A percentile compares a stretch with the other conserved stretches of the same genome.
Conservation (phyloP, 495 filamentous ascomycete species). For the Pyrenopolyporus hunteri region DNA sequence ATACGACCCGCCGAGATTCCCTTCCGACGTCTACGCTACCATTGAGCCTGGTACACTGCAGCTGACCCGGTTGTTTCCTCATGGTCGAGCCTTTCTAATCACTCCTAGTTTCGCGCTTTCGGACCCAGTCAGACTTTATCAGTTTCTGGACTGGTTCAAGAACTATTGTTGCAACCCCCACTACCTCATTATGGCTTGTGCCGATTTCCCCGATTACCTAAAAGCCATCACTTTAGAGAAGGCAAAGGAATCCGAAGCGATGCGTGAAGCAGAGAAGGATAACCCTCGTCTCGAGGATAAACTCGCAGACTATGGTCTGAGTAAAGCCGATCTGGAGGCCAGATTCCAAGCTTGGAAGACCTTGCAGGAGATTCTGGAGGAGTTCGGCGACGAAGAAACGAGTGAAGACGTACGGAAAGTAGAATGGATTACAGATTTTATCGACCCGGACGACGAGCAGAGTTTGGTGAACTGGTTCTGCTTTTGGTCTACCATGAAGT, state of each 20-base stretch:
- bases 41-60: conserved; percentile 41
- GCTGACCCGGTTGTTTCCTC: conserved; percentile 62
- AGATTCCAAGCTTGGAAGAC: conserved; percentile 33
- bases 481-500: conserved; percentile 55
- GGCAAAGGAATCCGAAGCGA: conserved; percentile 37
- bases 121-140: conserved; percentile 55
- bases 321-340: conserved; percentile 29
- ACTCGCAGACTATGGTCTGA: conserved; percentile 19
- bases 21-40: conserved; percentile 19
- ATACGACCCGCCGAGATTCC: conserved; percentile 35
- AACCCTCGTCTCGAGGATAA: conserved; percentile 20
- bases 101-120: conserved; percentile 67
- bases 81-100: conserved; percentile 63
- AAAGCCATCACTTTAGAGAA: conserved; percentile 49
- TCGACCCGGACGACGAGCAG: conserved; percentile 60
- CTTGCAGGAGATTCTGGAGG: conserved; percentile 31
- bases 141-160: conserved; percentile 65
- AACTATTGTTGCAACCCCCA: conserved; percentile 33
- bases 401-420: conserved; percentile 49
- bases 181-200: conserved; percentile 40
- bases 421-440: conserved; percentile 47
- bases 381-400: conserved; percentile 34
- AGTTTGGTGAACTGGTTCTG: conserved; percentile 61
- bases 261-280: conserved; percentile 14
- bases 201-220: conserved; percentile 52